These are phyloP conservation scores for Marasmius fiardii DNA, from an alignment of 1,284 basidiomycete species.

Conservation along the genomic window DNA sequence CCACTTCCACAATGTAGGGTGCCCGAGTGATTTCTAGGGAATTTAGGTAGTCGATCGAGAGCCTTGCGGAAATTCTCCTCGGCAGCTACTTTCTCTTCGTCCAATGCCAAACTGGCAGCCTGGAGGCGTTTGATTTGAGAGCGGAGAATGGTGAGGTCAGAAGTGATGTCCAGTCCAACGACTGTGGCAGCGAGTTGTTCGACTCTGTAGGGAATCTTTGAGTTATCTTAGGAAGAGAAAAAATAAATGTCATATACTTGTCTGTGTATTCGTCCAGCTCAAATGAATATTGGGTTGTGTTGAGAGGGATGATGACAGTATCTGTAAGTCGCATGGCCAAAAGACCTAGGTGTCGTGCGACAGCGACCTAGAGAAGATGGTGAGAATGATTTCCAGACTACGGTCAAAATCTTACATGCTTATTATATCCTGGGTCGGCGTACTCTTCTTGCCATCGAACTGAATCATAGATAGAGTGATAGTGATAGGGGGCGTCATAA, in stretches of 20 bases:
- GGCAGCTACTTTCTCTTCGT: slow-evolving; percentile 47
- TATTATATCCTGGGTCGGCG: slow-evolving; percentile 73
- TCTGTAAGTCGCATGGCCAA: slow-evolving; percentile 60
- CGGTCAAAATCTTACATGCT: slow-evolving; percentile 45
- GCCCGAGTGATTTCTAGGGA: not conserved
- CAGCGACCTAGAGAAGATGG: slow-evolving; percentile 17
- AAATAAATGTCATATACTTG: slow-evolving; percentile 32
- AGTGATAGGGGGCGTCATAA: slow-evolving; percentile 71
- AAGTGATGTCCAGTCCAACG: not conserved
- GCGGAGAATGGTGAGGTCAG: slow-evolving; percentile 14
- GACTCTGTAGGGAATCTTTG: slow-evolving; percentile 45
- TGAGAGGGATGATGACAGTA: slow-evolving; percentile 62
- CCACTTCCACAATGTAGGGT: not conserved
- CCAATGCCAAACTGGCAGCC: slow-evolving; percentile 49
- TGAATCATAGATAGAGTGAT: slow-evolving; percentile 79
- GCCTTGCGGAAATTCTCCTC: slow-evolving; percentile 39
- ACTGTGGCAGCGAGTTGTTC: slow-evolving; percentile 24
- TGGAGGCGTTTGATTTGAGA: slow-evolving; percentile 43
- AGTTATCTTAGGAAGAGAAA: slow-evolving; percentile 1
- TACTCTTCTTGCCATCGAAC: slow-evolving; percentile 73
- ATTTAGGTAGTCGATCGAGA: slow-evolving; percentile 18
- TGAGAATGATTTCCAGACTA: not conserved
- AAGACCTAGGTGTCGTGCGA: slow-evolving; percentile 58
- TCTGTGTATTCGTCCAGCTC: slow-evolving; percentile 61
- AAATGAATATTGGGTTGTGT: slow-evolving; percentile 71